A percentile compares a stretch with the other conserved stretches of the same genome.
phyloP scores from a whole-genome alignment of 176 grass and related monocot genomes.

The Triticum monococcum region DNA sequence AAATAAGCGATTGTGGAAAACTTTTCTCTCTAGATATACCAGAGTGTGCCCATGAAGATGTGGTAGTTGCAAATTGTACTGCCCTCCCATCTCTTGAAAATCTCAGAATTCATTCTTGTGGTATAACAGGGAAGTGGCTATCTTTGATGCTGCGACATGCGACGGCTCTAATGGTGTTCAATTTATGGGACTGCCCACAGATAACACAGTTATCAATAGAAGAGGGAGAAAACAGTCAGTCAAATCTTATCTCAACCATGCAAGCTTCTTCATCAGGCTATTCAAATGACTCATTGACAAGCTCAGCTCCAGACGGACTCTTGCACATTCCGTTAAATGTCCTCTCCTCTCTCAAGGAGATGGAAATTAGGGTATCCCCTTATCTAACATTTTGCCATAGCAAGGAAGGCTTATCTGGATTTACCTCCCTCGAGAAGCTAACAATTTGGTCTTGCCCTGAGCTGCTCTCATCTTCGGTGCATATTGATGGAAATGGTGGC shows the following conservation, averaged over 20 bases:
- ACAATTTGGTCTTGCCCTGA: background rate
- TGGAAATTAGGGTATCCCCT: fast-evolving
- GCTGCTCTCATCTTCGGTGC: background rate
- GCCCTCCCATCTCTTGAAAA: background rate
- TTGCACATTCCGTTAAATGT: background rate
- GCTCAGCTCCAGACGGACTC: background rate
- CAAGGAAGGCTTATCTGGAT: background rate
- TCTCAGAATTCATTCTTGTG: background rate
- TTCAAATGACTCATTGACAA: background rate
- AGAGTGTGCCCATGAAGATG: background rate
- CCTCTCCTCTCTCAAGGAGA: background rate
- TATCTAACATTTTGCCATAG: background rate
- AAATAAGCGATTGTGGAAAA: background rate
- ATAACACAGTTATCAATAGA: background rate
- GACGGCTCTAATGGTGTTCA: background rate
- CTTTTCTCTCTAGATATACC: background rate
- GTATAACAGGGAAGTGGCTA: background rate
- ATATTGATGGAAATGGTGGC: background rate
- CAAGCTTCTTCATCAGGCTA: background rate
- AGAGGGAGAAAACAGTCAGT: background rate
- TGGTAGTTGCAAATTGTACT: background rate
- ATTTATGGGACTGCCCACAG: background rate
- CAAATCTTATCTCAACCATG: background rate
- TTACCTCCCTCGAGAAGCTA: background rate
- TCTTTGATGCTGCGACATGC: background rate